These are phyloP conservation scores for Naganishia vishniacii DNA, from an alignment of 768 basidiomycete species.

Conservation along the genomic window DNA sequence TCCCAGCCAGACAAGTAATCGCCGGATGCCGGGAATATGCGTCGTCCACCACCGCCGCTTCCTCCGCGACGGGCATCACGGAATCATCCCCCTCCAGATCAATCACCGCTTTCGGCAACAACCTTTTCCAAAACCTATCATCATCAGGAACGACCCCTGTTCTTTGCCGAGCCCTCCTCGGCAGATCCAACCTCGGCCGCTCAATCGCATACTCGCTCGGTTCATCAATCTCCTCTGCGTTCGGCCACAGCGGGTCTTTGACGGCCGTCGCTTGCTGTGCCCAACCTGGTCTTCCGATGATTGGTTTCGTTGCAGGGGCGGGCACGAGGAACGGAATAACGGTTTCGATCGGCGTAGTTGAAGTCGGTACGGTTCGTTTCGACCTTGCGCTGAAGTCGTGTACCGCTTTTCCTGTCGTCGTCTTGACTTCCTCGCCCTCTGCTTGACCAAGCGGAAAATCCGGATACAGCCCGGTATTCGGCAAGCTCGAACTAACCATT, in stretches of 20 bases:
- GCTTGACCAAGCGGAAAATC: too few relatives aligned
- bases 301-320: not conserved
- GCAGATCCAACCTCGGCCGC: constrained; percentile 15
- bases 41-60: not conserved
- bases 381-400: constrained; percentile 18
- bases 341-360: not conserved
- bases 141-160: not conserved
- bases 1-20: not conserved
- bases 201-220: not conserved
- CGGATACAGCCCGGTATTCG: not conserved
- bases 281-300: constrained; percentile 20
- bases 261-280: not conserved
- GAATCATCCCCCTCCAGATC: not conserved
- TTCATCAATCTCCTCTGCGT: not conserved
- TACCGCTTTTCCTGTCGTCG: not conserved
- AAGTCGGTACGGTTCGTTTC: not conserved
- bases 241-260: not conserved
- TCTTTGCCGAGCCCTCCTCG: constrained; percentile 15
- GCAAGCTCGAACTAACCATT: not conserved
- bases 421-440: too few relatives aligned
- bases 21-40: constrained; percentile 1
- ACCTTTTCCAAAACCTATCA: constrained; percentile 7
- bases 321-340: not conserved
- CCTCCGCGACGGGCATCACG: not conserved
- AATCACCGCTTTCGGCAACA: constrained; percentile 5